A percentile compares a stretch with the other conserved stretches of the same genome.
Evolutionary conservation across 1,139 yeast species (phyloP).

Genomic region (Candida sp.): DNA sequence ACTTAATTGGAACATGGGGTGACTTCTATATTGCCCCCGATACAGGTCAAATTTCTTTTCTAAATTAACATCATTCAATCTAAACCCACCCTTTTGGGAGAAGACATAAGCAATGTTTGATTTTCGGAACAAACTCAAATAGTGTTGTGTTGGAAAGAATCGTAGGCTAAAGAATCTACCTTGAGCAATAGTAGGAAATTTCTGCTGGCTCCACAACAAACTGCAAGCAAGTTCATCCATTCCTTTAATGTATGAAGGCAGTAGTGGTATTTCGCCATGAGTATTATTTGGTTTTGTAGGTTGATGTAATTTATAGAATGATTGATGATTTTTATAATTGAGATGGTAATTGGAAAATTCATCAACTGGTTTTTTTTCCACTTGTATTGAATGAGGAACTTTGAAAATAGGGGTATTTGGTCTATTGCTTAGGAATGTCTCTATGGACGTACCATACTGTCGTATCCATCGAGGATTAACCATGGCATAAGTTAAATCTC

Average conservation of each 20-base stretch:
- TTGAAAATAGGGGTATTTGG: not conserved
- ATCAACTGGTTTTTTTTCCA: not conserved
- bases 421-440: not conserved
- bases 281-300: conserved; percentile 13
- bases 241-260: conserved; percentile 32
- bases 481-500: too few species aligned
- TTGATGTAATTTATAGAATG: conserved; percentile 6
- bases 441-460: not conserved
- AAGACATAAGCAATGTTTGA: conserved; percentile 38
- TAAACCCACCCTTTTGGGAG: conserved; percentile 25
- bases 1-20: conserved; percentile 20
- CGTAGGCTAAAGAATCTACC: conserved; percentile 22
- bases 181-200: conserved; percentile 17
- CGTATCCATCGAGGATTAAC: not conserved
- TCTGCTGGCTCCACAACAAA: conserved; percentile 9
- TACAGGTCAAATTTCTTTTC: conserved; percentile 20
- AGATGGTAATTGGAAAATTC: not conserved
- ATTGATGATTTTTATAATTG: not conserved
- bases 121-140: conserved; percentile 26
- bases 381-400: not conserved
- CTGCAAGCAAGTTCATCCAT: conserved; percentile 24
- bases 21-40: conserved; percentile 22
- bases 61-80: conserved; percentile 23
- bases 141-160: conserved; percentile 28
- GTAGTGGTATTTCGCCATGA: conserved; percentile 18